Base-by-base conservation (phyloP, 441 rosid genomes). In the Euphorbia celastroides region DNA sequence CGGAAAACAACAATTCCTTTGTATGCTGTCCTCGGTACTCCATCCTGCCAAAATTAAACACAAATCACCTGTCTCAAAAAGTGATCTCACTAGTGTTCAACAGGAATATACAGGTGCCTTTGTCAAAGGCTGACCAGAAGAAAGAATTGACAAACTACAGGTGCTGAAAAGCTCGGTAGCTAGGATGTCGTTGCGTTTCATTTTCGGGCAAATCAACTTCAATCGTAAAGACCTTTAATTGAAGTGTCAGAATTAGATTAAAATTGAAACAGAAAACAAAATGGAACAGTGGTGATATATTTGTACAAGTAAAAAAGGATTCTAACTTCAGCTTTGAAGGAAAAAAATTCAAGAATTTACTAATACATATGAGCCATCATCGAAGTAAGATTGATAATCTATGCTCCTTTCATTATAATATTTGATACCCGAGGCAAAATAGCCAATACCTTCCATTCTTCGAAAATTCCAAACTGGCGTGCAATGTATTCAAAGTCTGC, bases 1-100 rank as follows among this genome's bases (percentile, higher is more conserved):
- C 93, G 80, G 81, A 91, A 89, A 72, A 86, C 87, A 66, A 93
- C 96, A 19, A 86, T 76, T 78, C 98, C 97, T 78, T 89, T 86
- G 76, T 87, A 91, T 70, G 97, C 88, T 65, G 96, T 82, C 75
- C 98, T 88, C 31, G 97, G 98, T 57, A 89, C 79, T 78, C 98
- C 98, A 71, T 91, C 98, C 98, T 93, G 70, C 14, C 73, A 48
- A 57, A 32, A 34, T n/a, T 5, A 64, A 17, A 12, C 31, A 17
- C 30, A 7, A 34, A 31, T n/a, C 44, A 34, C 4, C 4, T 4
- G 38, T 34, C 9, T 34, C 12, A 38, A 38, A 38, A 10, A 38
- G 44, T 14, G 1, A 38, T 38, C 44, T 38, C 44, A 9, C 44
- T 9, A 38, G 44, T 38, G 44, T 38, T 38, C 44, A 38, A 38